Percentiles rank a stretch among this genome's conserved stretches.
Evolutionary conservation across 164 flowering plant species (phyloP).

Genomic region (Platanus orientalis): DNA sequence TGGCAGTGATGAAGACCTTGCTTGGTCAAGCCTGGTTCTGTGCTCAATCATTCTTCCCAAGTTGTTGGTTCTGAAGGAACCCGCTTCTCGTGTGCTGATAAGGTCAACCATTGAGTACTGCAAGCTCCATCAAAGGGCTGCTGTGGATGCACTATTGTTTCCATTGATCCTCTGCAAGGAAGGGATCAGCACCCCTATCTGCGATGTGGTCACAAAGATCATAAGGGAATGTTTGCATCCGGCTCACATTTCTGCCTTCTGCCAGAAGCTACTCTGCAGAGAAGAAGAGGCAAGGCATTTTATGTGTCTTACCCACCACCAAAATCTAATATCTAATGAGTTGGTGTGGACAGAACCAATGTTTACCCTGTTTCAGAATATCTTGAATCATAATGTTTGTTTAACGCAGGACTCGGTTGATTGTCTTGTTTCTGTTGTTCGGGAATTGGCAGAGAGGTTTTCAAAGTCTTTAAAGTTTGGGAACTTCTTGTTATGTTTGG

Average conservation of each 20-base stretch:
- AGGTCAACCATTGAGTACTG: conserved; percentile 47
- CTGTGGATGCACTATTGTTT: conserved; percentile 54
- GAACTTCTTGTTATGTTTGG: conserved; percentile 59
- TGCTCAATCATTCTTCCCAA: conserved; percentile 64
- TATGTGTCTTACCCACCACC: conserved; percentile 52
- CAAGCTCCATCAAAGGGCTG: conserved; percentile 58
- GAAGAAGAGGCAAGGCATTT: conserved; percentile 31
- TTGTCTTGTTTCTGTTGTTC: conserved; percentile 35
- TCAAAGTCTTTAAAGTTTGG: conserved; percentile 69
- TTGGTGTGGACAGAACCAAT: conserved; percentile 75
- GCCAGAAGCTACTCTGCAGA: conserved; percentile 53
- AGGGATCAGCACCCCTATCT: conserved; percentile 53
- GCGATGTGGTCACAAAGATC: conserved; percentile 55
- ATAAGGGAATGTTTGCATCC: conserved; percentile 70
- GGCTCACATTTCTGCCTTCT: conserved; percentile 71
- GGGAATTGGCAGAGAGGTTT: conserved; percentile 31
- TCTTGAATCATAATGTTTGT: conserved; percentile 49
- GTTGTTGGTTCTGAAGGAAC: conserved; percentile 46
- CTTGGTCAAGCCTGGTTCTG: conserved; percentile 59
- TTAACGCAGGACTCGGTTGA: conserved; percentile 56
- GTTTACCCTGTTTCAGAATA: conserved; percentile 54
- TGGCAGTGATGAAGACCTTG: conserved; percentile 31
- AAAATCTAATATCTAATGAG: conserved; percentile 34
- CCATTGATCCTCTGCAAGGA: conserved; percentile 43
- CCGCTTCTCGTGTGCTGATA: conserved; percentile 56